Percentiles rank a stretch among this genome's conserved stretches.
Evolutionary conservation across 2,329 filamentous ascomycete species (phyloP).

Genomic region (Seiridium unicorne): DNA sequence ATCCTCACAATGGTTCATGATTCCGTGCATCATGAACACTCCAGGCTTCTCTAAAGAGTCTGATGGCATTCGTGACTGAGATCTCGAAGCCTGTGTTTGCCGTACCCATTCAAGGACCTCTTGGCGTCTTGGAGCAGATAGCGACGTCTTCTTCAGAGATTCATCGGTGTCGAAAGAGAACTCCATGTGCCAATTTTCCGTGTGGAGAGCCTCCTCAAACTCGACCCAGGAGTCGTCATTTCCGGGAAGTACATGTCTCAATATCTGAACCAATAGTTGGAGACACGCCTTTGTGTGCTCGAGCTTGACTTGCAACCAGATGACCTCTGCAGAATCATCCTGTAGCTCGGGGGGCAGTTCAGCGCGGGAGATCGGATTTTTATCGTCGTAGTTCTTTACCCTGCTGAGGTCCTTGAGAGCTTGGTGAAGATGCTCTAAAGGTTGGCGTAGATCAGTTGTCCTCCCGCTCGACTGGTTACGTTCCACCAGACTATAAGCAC

Average conservation of each 20-base stretch:
- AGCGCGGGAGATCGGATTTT: slow-evolving; percentile 17
- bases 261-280: neutral
- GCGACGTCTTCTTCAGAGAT: neutral
- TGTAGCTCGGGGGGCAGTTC: slow-evolving; percentile 17
- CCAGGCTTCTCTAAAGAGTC: too few species aligned
- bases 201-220: neutral
- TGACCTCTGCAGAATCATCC: neutral
- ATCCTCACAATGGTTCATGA: too few species aligned
- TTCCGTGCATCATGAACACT: too few species aligned
- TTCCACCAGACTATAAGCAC: slow-evolving; percentile 1
- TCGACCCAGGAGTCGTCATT: neutral
- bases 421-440: neutral
- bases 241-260: neutral
- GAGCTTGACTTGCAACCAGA: slow-evolving; percentile 4
- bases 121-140: neutral
- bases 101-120: neutral
- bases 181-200: neutral
- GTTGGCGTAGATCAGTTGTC: slow-evolving; percentile 1
- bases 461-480: neutral
- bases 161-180: neutral
- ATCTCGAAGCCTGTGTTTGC: too few species aligned
- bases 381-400: slow-evolving; percentile 20
- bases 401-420: slow-evolving; percentile 16
- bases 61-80: too few species aligned
- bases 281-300: neutral